A percentile compares a stretch with the other conserved stretches of the same genome.
Evolutionary conservation across 108 stramenopile species (phyloP).

Genomic region (Stephanodiscus triporus): DNA sequence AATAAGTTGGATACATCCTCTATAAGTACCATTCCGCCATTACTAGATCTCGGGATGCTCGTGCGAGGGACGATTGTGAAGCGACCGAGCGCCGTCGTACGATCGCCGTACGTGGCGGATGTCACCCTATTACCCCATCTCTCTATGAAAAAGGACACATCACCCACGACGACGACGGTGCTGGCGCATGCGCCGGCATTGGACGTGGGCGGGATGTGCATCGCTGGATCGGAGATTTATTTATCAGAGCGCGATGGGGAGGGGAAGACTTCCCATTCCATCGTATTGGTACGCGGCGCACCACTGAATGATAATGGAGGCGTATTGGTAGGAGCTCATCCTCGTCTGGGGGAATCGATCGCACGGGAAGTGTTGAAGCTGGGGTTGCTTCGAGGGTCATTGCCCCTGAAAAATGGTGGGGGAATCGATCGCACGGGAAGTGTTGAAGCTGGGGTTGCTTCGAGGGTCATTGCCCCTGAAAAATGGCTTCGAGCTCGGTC

Average conservation of each 20-base stretch:
- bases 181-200: conserved; percentile 52
- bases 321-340: conserved; percentile 51
- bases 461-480: conserved; percentile 23
- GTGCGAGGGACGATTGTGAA: conserved; percentile 36
- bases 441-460: conserved; percentile 36
- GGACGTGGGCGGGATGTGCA: conserved; percentile 50
- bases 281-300: conserved; percentile 42
- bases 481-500: too few relatives aligned
- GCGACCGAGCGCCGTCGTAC: conserved; percentile 36
- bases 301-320: conserved; percentile 3
- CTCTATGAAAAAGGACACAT: neutral
- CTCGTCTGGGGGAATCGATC: conserved; percentile 41
- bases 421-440: conserved; percentile 37
- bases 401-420: conserved; percentile 28
- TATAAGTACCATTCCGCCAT: conserved; percentile 7
- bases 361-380: conserved; percentile 37
- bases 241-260: conserved; percentile 32
- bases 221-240: conserved; percentile 27
- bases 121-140: conserved; percentile 19
- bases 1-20: neutral
- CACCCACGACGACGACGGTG: conserved; percentile 6
- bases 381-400: conserved; percentile 32
- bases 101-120: conserved; percentile 56
- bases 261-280: conserved; percentile 57
- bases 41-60: conserved; percentile 40